Conservation (phyloP, 441 rosid genomes). For the Hura crepitans region DNA sequence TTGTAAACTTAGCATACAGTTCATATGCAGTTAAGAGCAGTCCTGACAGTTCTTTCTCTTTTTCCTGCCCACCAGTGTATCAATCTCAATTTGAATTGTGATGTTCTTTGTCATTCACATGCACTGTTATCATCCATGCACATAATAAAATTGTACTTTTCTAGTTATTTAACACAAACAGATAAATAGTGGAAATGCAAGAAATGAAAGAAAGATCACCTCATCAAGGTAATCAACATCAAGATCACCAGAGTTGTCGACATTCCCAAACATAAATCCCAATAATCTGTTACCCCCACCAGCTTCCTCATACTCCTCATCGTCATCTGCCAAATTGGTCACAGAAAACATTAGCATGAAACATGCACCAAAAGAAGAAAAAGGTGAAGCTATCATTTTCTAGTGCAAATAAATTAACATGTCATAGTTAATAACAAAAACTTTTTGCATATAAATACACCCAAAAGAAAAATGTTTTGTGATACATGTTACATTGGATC, state of each 20-base stretch:
- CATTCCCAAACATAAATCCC: conserved; percentile 95
- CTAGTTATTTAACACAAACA: not conserved
- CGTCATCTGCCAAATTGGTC: conserved; percentile 55
- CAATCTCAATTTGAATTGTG: not conserved
- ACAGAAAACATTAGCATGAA: conserved; percentile 10
- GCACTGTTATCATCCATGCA: not conserved
- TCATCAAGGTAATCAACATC: conserved; percentile 98
- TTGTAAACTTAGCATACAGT: not conserved
- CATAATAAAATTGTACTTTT: not conserved
- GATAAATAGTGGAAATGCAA: not conserved
- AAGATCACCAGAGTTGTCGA: conserved; percentile 89
- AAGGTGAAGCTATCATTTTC: not conserved
- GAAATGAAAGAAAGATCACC: conserved; percentile 38
- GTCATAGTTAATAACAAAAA: not conserved
- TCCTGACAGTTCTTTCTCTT: not conserved
- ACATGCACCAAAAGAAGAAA: not conserved
- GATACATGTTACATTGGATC: not conserved
- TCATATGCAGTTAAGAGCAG: not conserved
- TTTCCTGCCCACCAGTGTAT: not conserved
- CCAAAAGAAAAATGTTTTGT: not conserved
- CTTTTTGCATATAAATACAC: not conserved
- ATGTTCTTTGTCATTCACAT: not conserved
- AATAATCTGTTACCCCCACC: conserved; percentile 64
- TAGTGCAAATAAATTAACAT: not conserved
- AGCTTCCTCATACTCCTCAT: conserved; percentile 73